phyloP scores from a whole-genome alignment of 2,329 filamentous ascomycete species.

The Neopestalotiopsis rosae region DNA sequence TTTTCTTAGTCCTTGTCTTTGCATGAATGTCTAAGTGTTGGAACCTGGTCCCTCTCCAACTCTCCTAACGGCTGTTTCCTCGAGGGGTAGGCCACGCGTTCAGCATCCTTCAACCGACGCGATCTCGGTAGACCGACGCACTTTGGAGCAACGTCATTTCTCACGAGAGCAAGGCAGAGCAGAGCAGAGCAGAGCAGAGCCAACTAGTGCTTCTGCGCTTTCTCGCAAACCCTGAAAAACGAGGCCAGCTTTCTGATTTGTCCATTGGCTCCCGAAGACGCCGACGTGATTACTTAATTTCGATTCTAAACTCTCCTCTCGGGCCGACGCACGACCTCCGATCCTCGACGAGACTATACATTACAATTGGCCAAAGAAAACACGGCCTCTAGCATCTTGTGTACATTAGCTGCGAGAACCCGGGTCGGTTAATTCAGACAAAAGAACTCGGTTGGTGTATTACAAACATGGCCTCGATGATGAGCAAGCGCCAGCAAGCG shows the following conservation, averaged over 20 bases:
- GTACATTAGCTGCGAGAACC: neutral
- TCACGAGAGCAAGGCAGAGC: neutral
- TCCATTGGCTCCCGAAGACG: slow-evolving; percentile 5
- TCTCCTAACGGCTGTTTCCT: neutral
- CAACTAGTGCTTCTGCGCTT: neutral
- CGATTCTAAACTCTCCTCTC: slow-evolving; percentile 2
- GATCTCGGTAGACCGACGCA: neutral
- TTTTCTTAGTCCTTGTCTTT: neutral
- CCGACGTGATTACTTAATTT: slow-evolving; percentile 4
- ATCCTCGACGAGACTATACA: slow-evolving; percentile 1
- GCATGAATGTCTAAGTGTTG: neutral
- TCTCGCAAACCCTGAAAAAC: neutral
- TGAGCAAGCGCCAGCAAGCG: slow-evolving; percentile 97
- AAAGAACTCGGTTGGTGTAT: neutral
- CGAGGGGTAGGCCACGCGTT: slow-evolving; percentile 1
- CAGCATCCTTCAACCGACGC: slow-evolving; percentile 4
- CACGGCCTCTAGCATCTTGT: neutral
- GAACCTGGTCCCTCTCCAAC: neutral
- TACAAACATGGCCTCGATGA: slow-evolving; percentile 68
- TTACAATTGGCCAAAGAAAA: neutral
- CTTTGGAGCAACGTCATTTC: neutral
- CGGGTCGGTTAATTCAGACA: neutral
- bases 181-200: neutral
- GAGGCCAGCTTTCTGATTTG: neutral
- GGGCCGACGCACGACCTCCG: neutral